Base-by-base conservation (phyloP, 495 filamentous ascomycete genomes). In the Aspergillus haitiensis region DNA sequence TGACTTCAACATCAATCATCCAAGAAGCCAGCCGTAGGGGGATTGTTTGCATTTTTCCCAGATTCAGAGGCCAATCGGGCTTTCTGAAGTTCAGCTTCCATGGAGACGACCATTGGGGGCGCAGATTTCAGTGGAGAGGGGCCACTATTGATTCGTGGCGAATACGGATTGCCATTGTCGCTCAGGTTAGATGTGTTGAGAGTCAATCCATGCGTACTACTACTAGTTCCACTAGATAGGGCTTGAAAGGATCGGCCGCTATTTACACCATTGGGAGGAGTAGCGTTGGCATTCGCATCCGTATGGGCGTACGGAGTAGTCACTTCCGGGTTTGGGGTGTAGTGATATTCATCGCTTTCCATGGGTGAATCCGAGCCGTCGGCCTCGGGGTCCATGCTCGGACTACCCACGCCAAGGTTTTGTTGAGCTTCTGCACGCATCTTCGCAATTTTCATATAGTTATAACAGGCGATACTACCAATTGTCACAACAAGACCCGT, bases 401-500 rank as follows among this genome's bases (percentile, higher is more conserved):
- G 67, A 9, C 65, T 72, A n/a, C 66, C 66, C 33, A 69, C 67
- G 70, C 65, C 70, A 15, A 64, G 56, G 15, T 67, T 59, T 34
- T 66, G 52, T 27, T 67, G 63, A 15, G 88, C 86, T 37, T 95
- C 88, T 33, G 78, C 72, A 40, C 90, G 82, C 95, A 99, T 98
- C 73, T 89, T 92, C 31, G 73, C 78, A 58, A 97, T 89, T 68
- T 98, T 98, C 72, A 98, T 88, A 64, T 89, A 97, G 62, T 99
- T 99, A 70, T 99, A 99, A 33, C 86, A 82, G 0, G 76, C 88
- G 54, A 99, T 98, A 47, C 90, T 92, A 32, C 73, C 72, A 51
- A 99, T 91, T 0, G 95, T 99, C 34, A 97, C 84, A n/a, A 92
- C 68, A 10, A 99, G 73, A 5, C 95, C 95, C 5, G 86, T 84